Evolutionary conservation across 2,329 filamentous ascomycete genomes (phyloP), one percentile per base, ranked within the genome.

Genomic region (Elsinoe fawcettii): DNA sequence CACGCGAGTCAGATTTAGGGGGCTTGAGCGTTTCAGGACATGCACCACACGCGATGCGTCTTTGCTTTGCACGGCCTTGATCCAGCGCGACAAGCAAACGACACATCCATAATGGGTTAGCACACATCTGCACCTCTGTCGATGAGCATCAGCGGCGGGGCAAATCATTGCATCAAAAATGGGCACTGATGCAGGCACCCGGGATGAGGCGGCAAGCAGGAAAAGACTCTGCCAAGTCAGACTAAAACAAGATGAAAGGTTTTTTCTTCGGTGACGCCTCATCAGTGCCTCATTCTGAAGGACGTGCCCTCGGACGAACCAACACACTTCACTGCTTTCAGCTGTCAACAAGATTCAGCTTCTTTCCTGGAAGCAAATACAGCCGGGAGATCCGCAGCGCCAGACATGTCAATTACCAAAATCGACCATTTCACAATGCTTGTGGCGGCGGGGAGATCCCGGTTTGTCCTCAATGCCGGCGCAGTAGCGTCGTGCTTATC

Each of bases 21-120:
- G 49, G 32, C 12, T 53, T 39, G 49, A 53, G 49, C 49, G 49
- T 53, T 53, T 53, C 49, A 53, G 49, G 49, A 53, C 32, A 37
- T 37, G 25, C 49, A 53, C 49, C 32, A 39, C 49, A 39, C 49
- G 49, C 49, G 49, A 53, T 53, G 34, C 14, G n/a, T 37, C 34
- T 30, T 12, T 23, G 23, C 41, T 25, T 46, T 53, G 32, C 49
- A 53, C 49, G 22, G 49, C 22, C 49, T 53, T 8, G 14, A 22
- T 39, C 30, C 32, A 39, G 49, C 49, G 49, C 49, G 49, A 53
- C 49, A 39, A 23, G 32, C 30, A 37, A 36, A 53, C 34, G 30
- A 53, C 12, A 27, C 30, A 18, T 14, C 49, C 49, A 5, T 7
- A 37, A 36, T 5, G 32, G 32, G 49, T 12, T 53, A 32, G 30